Conservation (phyloP, 2,329 filamentous ascomycete species). For the Ascochyta lentis region DNA sequence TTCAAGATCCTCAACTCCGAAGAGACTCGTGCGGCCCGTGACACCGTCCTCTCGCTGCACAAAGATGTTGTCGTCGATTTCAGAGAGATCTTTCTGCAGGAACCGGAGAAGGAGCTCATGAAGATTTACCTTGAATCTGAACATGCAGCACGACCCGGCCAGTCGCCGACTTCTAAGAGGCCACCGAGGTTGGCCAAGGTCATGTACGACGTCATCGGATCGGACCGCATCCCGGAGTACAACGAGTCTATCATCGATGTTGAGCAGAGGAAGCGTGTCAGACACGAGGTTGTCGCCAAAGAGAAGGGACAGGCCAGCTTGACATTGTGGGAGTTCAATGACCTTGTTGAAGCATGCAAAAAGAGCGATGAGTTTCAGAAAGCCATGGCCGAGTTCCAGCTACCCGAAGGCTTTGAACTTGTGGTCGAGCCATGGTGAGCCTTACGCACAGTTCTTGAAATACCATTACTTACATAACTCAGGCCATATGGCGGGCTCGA, state of each 20-base stretch:
- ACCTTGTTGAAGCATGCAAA: constrained; percentile 54
- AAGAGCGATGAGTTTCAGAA: constrained; percentile 61
- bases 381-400: constrained; percentile 58
- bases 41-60: constrained; percentile 55
- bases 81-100: constrained; percentile 59
- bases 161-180: constrained; percentile 51
- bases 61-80: constrained; percentile 52
- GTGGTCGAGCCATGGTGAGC: constrained; percentile 59
- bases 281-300: constrained; percentile 56
- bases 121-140: constrained; percentile 58
- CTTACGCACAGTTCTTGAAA: background rate
- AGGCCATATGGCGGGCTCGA: constrained; percentile 63
- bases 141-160: constrained; percentile 48
- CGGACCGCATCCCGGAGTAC: constrained; percentile 60
- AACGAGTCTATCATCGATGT: constrained; percentile 62
- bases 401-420: constrained; percentile 64
- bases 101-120: constrained; percentile 58
- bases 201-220: constrained; percentile 63
- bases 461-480: constrained; percentile 1
- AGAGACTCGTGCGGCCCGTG: constrained; percentile 60
- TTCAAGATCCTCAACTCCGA: constrained; percentile 63
- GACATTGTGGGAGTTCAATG: constrained; percentile 51
- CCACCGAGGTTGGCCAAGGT: constrained; percentile 60
- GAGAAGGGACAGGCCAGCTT: constrained; percentile 56
- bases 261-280: constrained; percentile 49